Evolutionary conservation across 225 moss, liverwort and hornwort genomes (phyloP).

Genomic region (Pseudisothecium myosuroides): DNA sequence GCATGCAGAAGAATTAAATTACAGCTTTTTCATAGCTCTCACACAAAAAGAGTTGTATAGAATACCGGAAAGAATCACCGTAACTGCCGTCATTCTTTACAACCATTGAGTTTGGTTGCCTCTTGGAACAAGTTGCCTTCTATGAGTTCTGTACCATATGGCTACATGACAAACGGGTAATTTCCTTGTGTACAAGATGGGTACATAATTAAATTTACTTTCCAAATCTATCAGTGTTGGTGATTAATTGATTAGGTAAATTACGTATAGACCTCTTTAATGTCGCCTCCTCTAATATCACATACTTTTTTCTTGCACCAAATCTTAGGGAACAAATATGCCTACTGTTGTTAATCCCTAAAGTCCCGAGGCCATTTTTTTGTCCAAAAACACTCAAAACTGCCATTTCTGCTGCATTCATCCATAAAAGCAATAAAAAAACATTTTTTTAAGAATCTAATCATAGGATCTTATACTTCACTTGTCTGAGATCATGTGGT

Average conservation of each 20-base stretch:
- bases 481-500: too few species aligned
- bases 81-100: background rate
- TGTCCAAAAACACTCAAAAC: too few species aligned
- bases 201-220: background rate
- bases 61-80: background rate
- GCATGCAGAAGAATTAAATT: too few species aligned
- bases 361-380: too few species aligned
- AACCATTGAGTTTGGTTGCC: background rate
- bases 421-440: too few species aligned
- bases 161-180: background rate
- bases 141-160: background rate
- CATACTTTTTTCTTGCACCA: background rate
- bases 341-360: too few species aligned
- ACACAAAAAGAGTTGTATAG: background rate
- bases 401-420: too few species aligned
- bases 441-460: too few species aligned
- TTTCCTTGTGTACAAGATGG: background rate
- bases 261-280: background rate
- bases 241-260: background rate
- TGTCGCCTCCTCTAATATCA: background rate
- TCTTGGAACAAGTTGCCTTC: background rate
- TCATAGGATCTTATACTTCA: too few species aligned
- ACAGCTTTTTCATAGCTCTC: too few species aligned
- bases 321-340: background rate
- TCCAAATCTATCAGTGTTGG: background rate